Base-by-base conservation (phyloP, 2,329 filamentous ascomycete species). In the Colletotrichum sp. region DNA sequence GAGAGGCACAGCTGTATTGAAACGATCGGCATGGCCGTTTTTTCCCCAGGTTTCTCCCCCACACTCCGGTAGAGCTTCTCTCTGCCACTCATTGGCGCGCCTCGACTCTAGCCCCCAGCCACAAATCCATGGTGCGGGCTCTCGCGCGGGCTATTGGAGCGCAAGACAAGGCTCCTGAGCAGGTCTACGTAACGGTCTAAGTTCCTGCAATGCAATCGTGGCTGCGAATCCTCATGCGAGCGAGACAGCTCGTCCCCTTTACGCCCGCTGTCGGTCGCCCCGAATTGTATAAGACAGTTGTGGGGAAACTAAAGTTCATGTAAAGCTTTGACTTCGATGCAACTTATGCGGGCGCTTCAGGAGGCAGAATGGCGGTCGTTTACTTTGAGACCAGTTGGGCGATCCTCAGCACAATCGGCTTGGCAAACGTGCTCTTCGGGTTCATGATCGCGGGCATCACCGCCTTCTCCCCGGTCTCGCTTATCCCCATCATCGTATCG, bases 361-460 rank as follows among this genome's bases (percentile, higher is more conserved):
- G 26, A 52, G 63, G 32, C 63, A 28, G 34, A 26, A 66, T 66
- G 63, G 24, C 63, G 16, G 77, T 74, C 9, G 71, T 83, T 8
- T 87, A 86, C 70, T 87, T 83, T 73, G 86, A 87, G 79, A 80
- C 83, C 72, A 84, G 85, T 79, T 87, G 86, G 86, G 82, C 85
- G 26, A 86, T 87, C 57, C 83, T 88, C 71, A 87, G 85, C 79
- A 85, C 84, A 65, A 83, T 87, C 77, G 85, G 86, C 52, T 77
- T 86, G 16, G 79, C 82, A 32, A 86, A 85, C 72, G 79, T 84
- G 32, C 78, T 87, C 32, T 84, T 86, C 55, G 83, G 85, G 8
- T 72, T 83, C 30, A 79, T 85, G 67, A 82, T 87, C n/a, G 79
- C 83, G 28, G 85, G 83, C 26, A 86, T 87, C 76, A 85, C 84